Percentiles rank a stretch among this genome's conserved stretches.
These are phyloP conservation scores for Debaryomycetaceae sp. DNA, from an alignment of 1,139 yeast genomes.

Conservation along the genomic window DNA sequence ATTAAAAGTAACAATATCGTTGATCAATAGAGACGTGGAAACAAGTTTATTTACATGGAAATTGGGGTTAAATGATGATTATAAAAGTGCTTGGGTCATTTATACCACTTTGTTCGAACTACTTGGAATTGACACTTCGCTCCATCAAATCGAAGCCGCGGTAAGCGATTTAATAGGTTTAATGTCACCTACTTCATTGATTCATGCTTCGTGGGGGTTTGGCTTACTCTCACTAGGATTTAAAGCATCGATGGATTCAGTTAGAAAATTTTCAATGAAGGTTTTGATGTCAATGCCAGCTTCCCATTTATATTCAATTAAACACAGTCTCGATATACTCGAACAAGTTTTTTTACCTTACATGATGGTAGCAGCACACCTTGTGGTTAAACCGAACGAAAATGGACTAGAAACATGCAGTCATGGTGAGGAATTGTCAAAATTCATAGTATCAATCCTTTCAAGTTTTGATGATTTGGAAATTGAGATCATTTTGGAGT, in stretches of 20 bases:
- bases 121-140: constrained; percentile 78
- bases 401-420: constrained; percentile 41
- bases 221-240: constrained; percentile 73
- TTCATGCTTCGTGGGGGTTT: constrained; percentile 73
- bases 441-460: constrained; percentile 48
- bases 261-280: constrained; percentile 60
- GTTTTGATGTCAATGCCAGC: constrained; percentile 54
- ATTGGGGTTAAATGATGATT: constrained; percentile 18
- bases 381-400: constrained; percentile 29
- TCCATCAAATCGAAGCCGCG: constrained; percentile 85
- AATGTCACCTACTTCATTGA: constrained; percentile 47
- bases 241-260: constrained; percentile 75
- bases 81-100: constrained; percentile 63
- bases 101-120: constrained; percentile 76
- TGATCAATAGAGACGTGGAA: constrained; percentile 35
- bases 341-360: constrained; percentile 57
- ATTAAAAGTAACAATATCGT: constrained; percentile 57
- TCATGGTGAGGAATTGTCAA: constrained; percentile 52
- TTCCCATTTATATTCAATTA: constrained; percentile 47
- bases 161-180: constrained; percentile 57
- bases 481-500: constrained; percentile 12
- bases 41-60: constrained; percentile 50
- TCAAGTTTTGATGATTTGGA: constrained; percentile 30
- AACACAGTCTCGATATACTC: constrained; percentile 45
- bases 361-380: constrained; percentile 64